Percentiles rank a stretch among this genome's conserved stretches.
Conservation (phyloP, 495 filamentous ascomycete species). For the Talaromyces thailandensis region DNA sequence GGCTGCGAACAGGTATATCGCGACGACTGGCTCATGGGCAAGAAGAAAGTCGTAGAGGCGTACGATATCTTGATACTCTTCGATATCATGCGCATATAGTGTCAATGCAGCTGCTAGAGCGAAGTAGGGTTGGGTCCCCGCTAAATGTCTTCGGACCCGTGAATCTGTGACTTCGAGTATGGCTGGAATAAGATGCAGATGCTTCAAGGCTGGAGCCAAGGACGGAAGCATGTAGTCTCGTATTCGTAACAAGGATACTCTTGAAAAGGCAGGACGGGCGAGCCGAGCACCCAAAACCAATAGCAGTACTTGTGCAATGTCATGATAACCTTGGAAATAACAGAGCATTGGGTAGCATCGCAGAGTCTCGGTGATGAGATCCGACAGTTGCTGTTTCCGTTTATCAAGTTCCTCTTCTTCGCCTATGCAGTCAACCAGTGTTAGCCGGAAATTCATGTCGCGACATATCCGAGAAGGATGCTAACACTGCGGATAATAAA, state of each 20-base stretch:
- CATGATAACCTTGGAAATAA: conserved; percentile 98
- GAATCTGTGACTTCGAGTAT: conserved; percentile 65
- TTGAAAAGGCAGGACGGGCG: conserved; percentile 52
- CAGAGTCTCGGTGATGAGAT: conserved; percentile 67
- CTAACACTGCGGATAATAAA: conserved; percentile 85
- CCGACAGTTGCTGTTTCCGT: conserved; percentile 63
- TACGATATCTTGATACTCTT: conserved; percentile 77
- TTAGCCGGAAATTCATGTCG: neutral
- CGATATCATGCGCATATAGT: conserved; percentile 91
- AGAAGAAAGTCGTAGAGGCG: conserved; percentile 87
- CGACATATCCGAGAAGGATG: neutral
- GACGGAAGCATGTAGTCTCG: conserved; percentile 96
- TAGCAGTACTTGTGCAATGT: conserved; percentile 94
- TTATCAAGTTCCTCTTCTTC: conserved; percentile 48
- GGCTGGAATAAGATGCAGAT: conserved; percentile 75
- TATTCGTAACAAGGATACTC: conserved; percentile 79
- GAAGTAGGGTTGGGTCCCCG: conserved; percentile 77
- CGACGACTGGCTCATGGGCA: conserved; percentile 73
- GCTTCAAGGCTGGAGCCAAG: conserved; percentile 68
- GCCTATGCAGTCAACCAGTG: conserved; percentile 27
- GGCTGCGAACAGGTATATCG: conserved; percentile 84
- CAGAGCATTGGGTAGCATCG: conserved; percentile 75
- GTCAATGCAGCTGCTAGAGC: conserved; percentile 85
- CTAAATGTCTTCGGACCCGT: conserved; percentile 60
- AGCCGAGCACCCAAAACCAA: conserved; percentile 61